A percentile compares a stretch with the other conserved stretches of the same genome.
phyloP scores from a whole-genome alignment of 2,329 filamentous ascomycete genomes.

The Clarireedia homoeocarpa region DNA sequence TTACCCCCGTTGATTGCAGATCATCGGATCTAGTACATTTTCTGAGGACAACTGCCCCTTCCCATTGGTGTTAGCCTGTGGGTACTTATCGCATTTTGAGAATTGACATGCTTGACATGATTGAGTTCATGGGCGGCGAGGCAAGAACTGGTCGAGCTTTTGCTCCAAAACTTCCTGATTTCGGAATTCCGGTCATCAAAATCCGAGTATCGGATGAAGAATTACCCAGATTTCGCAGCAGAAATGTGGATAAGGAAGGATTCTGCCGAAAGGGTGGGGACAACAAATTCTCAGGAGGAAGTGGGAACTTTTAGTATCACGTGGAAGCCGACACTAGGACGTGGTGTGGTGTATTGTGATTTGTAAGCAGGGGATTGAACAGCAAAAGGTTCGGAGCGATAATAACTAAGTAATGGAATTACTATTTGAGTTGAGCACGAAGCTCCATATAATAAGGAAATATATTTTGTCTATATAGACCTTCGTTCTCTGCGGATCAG shows the following conservation, averaged over 20 bases:
- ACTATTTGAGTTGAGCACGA: too few relatives aligned
- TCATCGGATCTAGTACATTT: not conserved
- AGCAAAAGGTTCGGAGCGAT: too few relatives aligned
- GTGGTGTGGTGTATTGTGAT: too few relatives aligned
- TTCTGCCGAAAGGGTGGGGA: not conserved
- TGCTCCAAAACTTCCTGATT: not conserved
- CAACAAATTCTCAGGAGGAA: not conserved
- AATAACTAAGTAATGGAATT: too few relatives aligned
- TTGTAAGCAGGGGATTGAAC: too few relatives aligned
- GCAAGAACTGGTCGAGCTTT: not conserved
- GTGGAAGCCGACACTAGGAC: not conserved
- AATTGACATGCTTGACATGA: not conserved
- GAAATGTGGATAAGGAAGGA: not conserved
- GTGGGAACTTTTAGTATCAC: not conserved
- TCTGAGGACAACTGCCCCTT: not conserved
- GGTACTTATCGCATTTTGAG: not conserved
- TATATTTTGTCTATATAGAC: not conserved
- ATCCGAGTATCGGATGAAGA: conserved; percentile 3
- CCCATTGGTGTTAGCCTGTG: not conserved
- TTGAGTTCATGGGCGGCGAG: not conserved
- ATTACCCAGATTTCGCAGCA: not conserved
- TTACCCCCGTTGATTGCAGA: not conserved
- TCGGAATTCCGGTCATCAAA: not conserved
- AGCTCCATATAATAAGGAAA: too few relatives aligned
- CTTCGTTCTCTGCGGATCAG: too few relatives aligned